Evolutionary conservation across 2,329 filamentous ascomycete species (phyloP), one percentile per base, ranked within the genome.

Genomic region (Fusarium continuum): DNA sequence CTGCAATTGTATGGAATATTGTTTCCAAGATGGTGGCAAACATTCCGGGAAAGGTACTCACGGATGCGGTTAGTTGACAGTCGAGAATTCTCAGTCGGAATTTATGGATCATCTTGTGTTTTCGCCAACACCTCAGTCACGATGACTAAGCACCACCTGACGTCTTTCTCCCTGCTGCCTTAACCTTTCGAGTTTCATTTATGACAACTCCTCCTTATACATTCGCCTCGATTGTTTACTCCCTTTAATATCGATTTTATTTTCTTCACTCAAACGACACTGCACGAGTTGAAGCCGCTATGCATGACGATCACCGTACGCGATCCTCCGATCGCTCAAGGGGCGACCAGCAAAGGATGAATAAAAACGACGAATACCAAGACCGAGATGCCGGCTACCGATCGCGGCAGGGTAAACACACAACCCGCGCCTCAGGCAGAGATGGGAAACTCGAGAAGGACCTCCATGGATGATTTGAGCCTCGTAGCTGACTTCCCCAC

Each of bases 321-420:
- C 72, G 69, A 67, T 71, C 73, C 50, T 66, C 73, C 58, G 72
- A 72, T 52, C 64, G 69, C 55, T 71, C 68, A 34, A 69, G 66
- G 56, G 68, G 72, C 53, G 41, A 68, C 44, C 70, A 73, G 51
- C 64, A 67, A 51, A 67, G 48, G 31, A 57, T 67, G 53, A 68
- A 64, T 43, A 50, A 56, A 57, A 65, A 64, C 55, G 58, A 72
- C 45, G 56, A 66, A 58, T 55, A 48, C 58, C 60, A 72, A 57
- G 64, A 68, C 62, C 65, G 62, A 71, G 73, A 76, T 70, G 76
- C 79, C 68, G 75, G 76, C 74, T 74, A 77, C 71, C 79, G 75
- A 75, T 76, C 78, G 77, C 77, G 80, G 78, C 80, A 83, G 79
- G 81, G 79, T 81, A 81, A 81, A 79, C 72, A 69, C 72, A 74